Evolutionary conservation across 139 green algal genomes (phyloP).

Genomic region (Chlorella sp.): DNA sequence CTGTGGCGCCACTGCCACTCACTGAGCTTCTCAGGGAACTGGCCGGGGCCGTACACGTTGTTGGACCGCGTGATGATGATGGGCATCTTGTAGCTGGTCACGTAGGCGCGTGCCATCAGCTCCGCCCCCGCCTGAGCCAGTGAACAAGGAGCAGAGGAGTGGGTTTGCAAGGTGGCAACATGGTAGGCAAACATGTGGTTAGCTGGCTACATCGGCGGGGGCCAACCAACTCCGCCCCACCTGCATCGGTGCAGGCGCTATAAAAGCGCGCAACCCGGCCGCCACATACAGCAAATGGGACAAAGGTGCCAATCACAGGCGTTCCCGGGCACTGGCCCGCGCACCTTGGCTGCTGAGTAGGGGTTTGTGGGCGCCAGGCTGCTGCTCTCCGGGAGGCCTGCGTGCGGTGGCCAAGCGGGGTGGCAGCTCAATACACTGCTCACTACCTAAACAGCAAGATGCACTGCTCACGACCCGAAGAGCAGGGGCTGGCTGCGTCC

Average conservation of each 20-base stretch:
- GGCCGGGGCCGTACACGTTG: constrained; percentile 98
- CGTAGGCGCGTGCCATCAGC: constrained; percentile 95
- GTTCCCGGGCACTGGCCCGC: neutral
- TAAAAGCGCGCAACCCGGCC: no score
- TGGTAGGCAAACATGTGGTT: no score
- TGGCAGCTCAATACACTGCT: no score
- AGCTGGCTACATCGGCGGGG: no score
- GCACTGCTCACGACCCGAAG: no score
- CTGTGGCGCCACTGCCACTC: no score
- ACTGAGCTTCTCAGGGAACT: constrained; percentile 93
- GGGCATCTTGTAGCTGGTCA: constrained; percentile 85
- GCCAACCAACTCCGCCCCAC: no score
- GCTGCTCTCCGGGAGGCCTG: constrained; percentile 79
- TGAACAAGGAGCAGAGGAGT: neutral
- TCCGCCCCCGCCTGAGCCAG: constrained; percentile 85
- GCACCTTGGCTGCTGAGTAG: constrained; percentile 94
- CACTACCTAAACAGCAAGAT: no score
- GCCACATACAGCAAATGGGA: no score
- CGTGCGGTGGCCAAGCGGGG: neutral
- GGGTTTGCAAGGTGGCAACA: neutral
- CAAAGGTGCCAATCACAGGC: no score
- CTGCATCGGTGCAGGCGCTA: no score
- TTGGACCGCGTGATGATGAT: constrained; percentile 97
- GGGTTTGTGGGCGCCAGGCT: constrained; percentile 96
- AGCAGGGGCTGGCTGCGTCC: no score